Conservation (phyloP, 2,329 filamentous ascomycete species). For the Zymoseptoria brevis region DNA sequence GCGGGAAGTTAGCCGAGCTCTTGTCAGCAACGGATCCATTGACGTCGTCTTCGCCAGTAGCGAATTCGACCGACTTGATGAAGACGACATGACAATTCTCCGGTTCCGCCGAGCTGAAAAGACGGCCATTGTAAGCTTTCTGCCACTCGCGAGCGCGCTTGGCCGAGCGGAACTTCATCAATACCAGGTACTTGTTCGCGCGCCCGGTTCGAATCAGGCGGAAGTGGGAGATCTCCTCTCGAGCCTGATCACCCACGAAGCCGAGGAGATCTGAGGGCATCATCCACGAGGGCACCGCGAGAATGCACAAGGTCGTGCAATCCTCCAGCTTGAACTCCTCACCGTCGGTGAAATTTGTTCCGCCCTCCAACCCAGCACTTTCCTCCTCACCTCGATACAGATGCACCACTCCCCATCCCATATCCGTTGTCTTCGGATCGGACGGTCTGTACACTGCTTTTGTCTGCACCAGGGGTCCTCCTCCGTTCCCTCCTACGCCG, state of each 20-base stretch:
- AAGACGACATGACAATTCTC: conserved; percentile 94
- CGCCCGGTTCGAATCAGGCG: conserved; percentile 84
- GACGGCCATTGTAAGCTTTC: conserved; percentile 80
- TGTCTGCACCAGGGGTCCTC: conserved; percentile 60
- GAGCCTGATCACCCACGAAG: conserved; percentile 81
- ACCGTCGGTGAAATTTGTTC: conserved; percentile 28
- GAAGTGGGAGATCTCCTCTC: conserved; percentile 83
- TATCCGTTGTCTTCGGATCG: conserved; percentile 62
- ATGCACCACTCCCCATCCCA: conserved; percentile 89
- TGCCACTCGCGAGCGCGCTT: conserved; percentile 72
- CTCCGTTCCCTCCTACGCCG: conserved; percentile 46
- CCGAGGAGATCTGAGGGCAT: conserved; percentile 83
- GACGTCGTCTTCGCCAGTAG: conserved; percentile 45
- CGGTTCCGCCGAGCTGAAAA: conserved; percentile 68
- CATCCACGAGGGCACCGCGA: conserved; percentile 90
- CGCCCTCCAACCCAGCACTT: conserved; percentile 52
- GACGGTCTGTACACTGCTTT: conserved; percentile 73
- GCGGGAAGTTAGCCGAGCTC: conserved; percentile 49
- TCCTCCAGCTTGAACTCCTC: conserved; percentile 47
- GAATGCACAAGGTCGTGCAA: conserved; percentile 83
- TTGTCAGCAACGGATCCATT: conserved; percentile 31
- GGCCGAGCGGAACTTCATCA: conserved; percentile 83
- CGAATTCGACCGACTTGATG: conserved; percentile 83
- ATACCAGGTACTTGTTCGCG: conserved; percentile 86
- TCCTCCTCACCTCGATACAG: conserved; percentile 82